Evolutionary conservation across 352 stramenopile species (phyloP), one percentile per base, ranked within the genome.

Genomic region (Phytophthora parvispora): DNA sequence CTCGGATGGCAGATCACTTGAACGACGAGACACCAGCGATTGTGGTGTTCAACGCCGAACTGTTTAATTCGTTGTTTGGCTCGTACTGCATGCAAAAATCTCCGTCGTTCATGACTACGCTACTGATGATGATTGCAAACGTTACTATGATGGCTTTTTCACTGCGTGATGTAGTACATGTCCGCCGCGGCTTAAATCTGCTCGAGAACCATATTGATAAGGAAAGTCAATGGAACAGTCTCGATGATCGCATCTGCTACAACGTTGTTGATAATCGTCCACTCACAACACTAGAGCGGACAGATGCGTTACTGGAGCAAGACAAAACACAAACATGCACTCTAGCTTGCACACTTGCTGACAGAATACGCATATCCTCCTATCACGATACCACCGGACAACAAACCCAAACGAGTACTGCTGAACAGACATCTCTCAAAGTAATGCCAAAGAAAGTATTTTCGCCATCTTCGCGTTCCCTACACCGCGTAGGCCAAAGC

Each of bases 71-170:
- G 2, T 18, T 64, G 1, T 56, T 56, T 27, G 6, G 38, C 5
- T 34, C 29, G 2, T 65, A 58, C 24, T 51, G 58, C 1, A 57
- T 64, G 57, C 57, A 64, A 6, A 64, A 64, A 4, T 64, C 58
- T 4, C 58, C 58, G 1, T 51, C 47, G 10, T n/a, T 65, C 24
- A 56, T 25, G 45, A 51, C n/a, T 4, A 57, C 45, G 12, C 15
- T 65, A 9, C 32, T 50, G 18, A 38, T 65, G 2, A 51, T 40
- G 32, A 9, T n/a, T 32, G 15, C 56, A 3, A 36, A 65, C 16
- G n/a, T 58, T 18, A 6, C 29, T 5, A 36, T 42, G 29, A 57
- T 57, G 24, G 16, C 5, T 3, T 18, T 56, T 0, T 32, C 53
- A 12, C n/a, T 60, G 5, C 36, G 36, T 0, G 53, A 51, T 31